Evolutionary conservation across 1,284 basidiomycete genomes (phyloP).

Genomic region (Naganishia liquefaciens): DNA sequence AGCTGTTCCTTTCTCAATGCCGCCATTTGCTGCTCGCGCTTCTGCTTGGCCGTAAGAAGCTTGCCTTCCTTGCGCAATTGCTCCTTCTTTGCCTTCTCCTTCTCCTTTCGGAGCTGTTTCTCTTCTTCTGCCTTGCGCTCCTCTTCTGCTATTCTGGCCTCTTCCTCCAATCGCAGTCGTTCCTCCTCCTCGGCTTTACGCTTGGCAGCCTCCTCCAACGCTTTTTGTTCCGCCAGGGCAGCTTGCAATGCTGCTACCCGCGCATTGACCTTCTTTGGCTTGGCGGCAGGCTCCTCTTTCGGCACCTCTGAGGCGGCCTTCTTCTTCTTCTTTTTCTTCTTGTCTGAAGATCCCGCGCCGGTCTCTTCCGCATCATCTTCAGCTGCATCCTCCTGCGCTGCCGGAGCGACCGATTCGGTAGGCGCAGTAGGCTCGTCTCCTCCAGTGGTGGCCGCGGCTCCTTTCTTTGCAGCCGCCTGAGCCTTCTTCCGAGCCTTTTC

Average conservation of each 20-base stretch:
- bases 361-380: constrained; percentile 58
- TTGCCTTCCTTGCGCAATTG: constrained; percentile 85
- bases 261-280: constrained; percentile 67
- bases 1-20: constrained; percentile 90
- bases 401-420: constrained; percentile 36
- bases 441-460: constrained; percentile 50
- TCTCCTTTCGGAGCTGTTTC: constrained; percentile 73
- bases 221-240: constrained; percentile 85
- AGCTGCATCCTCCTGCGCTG: constrained; percentile 41
- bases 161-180: constrained; percentile 81
- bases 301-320: constrained; percentile 78
- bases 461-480: constrained; percentile 83
- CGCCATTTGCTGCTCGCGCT: constrained; percentile 86
- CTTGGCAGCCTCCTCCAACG: constrained; percentile 68
- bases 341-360: constrained; percentile 56
- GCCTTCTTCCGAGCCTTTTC: constrained; percentile 98
- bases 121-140: constrained; percentile 85
- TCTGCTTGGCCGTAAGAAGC: constrained; percentile 91
- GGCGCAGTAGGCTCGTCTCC: constrained; percentile 39
- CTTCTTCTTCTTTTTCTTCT: constrained; percentile 88
- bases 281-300: constrained; percentile 59
- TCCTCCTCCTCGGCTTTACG: constrained; percentile 40
- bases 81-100: constrained; percentile 88
- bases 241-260: constrained; percentile 69
- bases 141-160: constrained; percentile 75